A percentile compares a stretch with the other conserved stretches of the same genome.
Evolutionary conservation across 1,139 yeast species (phyloP).

Genomic region (Pneumocystis jirovecii): DNA sequence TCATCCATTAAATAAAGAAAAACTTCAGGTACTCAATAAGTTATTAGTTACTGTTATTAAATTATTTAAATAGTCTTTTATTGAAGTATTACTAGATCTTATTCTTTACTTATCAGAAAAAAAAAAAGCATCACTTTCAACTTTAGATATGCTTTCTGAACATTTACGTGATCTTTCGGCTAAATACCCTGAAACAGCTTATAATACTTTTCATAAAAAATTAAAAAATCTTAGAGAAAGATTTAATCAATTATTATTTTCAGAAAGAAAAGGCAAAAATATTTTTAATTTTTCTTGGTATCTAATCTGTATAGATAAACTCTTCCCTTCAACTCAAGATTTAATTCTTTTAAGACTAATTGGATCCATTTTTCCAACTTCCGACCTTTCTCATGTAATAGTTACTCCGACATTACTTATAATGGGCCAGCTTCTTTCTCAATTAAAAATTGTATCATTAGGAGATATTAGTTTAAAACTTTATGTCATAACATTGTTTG

Average conservation of each 20-base stretch:
- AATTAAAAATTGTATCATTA: constrained; percentile 28
- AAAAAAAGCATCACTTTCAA: constrained; percentile 15
- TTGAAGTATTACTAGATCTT: constrained; percentile 51
- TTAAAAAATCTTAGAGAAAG: constrained; percentile 34
- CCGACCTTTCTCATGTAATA: constrained; percentile 87
- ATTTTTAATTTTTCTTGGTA: not conserved
- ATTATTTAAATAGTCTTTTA: constrained; percentile 27
- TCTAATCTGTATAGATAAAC: not conserved
- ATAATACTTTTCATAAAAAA: constrained; percentile 39
- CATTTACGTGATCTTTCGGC: constrained; percentile 49
- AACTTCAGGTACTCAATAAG: constrained; percentile 30
- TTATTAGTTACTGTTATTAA: constrained; percentile 1
- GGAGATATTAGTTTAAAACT: constrained; percentile 37
- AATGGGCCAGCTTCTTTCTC: constrained; percentile 55
- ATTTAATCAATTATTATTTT: constrained; percentile 26
- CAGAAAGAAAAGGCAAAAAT: constrained; percentile 10
- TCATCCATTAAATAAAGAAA: constrained; percentile 69
- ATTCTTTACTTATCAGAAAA: constrained; percentile 37
- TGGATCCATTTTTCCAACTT: constrained; percentile 74
- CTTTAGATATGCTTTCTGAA: constrained; percentile 35
- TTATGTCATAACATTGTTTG: constrained; percentile 46
- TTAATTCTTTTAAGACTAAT: constrained; percentile 52
- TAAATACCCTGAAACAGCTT: constrained; percentile 48
- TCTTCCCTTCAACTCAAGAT: not conserved
- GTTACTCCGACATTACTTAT: constrained; percentile 70